Conservation (phyloP, 345 rosid genomes). For the Citrus glauca region DNA sequence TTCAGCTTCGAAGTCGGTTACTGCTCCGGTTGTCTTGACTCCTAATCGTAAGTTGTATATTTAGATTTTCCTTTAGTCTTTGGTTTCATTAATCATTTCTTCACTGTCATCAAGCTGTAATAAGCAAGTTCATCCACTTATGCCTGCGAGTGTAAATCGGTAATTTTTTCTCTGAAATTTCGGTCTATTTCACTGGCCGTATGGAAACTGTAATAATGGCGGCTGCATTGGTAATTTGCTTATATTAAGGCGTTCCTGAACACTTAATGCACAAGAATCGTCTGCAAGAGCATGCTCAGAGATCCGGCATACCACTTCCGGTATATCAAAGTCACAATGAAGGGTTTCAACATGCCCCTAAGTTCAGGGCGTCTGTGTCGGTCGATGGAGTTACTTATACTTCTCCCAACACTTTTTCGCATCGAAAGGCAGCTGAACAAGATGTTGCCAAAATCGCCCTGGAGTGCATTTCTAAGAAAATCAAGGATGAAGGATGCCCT, state of each 20-base stretch:
- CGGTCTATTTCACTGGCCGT: too few species aligned
- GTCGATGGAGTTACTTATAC: slow-evolving; percentile 31
- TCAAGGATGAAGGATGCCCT: slow-evolving; percentile 29
- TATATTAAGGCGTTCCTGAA: not conserved
- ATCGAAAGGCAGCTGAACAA: slow-evolving; percentile 41
- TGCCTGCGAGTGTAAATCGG: too few species aligned
- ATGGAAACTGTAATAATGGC: too few species aligned
- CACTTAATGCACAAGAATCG: slow-evolving; percentile 27
- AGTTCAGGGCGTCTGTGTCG: slow-evolving; percentile 34
- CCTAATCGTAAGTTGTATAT: slow-evolving; percentile 5
- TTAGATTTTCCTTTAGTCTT: not conserved
- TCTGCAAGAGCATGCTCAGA: slow-evolving; percentile 40
- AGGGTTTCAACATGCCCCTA: slow-evolving; percentile 29
- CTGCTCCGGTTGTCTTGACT: not conserved
- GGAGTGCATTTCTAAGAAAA: slow-evolving; percentile 20
- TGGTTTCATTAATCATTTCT: not conserved
- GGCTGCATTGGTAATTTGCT: not conserved
- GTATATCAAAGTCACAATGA: slow-evolving; percentile 25
- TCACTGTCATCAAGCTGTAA: too few species aligned
- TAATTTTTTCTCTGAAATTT: too few species aligned
- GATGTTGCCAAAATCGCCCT: slow-evolving; percentile 44
- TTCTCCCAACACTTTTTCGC: slow-evolving; percentile 28
- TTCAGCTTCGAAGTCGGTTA: not conserved
- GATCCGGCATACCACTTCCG: slow-evolving; percentile 27
- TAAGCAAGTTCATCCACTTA: too few species aligned